Evolutionary conservation across 192 early-diverging fungal species (phyloP).

Genomic region (Lunasporangiospora selenospora): DNA sequence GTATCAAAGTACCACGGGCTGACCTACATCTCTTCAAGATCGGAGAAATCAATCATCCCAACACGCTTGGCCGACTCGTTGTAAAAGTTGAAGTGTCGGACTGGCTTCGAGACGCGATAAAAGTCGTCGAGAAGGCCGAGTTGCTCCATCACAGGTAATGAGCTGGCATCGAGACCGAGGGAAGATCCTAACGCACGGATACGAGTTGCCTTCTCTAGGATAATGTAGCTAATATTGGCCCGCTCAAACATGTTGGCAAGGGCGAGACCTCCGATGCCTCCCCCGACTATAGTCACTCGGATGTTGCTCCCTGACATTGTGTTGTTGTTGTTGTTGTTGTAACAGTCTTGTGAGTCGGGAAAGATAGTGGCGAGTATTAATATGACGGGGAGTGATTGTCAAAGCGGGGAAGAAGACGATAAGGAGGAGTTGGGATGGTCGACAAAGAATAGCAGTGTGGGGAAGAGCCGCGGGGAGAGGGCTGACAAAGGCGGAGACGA

Average conservation of each 20-base stretch:
- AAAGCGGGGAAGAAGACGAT: too few relatives aligned
- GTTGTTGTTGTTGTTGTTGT: too few relatives aligned
- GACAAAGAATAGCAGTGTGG: too few relatives aligned
- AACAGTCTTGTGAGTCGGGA: too few relatives aligned
- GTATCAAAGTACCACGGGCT: too few relatives aligned
- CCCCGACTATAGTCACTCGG: slow-evolving; percentile 20
- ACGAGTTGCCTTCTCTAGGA: slow-evolving; percentile 15
- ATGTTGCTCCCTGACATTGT: too few relatives aligned
- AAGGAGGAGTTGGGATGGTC: too few relatives aligned
- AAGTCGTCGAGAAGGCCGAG: slow-evolving; percentile 24
- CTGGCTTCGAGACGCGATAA: slow-evolving; percentile 13
- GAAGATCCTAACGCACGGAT: slow-evolving; percentile 19
- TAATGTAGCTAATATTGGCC: slow-evolving; percentile 28
- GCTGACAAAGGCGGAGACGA: too few relatives aligned
- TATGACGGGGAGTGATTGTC: too few relatives aligned
- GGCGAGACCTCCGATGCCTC: slow-evolving; percentile 4
- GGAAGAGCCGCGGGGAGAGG: too few relatives aligned
- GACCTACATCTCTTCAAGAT: slow-evolving; percentile 27
- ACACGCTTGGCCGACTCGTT: slow-evolving; percentile 5
- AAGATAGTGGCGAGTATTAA: too few relatives aligned
- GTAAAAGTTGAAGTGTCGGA: slow-evolving; percentile 22
- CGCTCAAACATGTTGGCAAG: slow-evolving; percentile 20
- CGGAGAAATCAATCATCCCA: slow-evolving; percentile 19
- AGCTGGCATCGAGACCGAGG: slow-evolving; percentile 11
- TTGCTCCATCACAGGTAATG: slow-evolving; percentile 25